Evolutionary conservation across 225 moss, liverwort and hornwort species (phyloP).

Genomic region (Rhytidiadelphus loreus): DNA sequence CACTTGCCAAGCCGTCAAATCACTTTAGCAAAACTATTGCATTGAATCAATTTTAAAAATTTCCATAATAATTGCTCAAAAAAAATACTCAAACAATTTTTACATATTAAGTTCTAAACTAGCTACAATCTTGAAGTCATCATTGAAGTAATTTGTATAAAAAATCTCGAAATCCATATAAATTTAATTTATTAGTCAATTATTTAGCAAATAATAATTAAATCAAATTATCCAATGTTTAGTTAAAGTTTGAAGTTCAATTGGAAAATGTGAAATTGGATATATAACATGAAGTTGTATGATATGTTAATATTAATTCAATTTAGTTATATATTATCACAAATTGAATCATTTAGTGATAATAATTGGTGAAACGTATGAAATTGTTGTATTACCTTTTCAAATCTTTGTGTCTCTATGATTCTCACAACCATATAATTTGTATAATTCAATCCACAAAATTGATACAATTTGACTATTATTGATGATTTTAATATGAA

Average conservation of each 20-base stretch:
- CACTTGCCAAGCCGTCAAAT: neutral
- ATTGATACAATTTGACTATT: neutral
- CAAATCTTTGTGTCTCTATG: neutral
- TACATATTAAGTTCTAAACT: neutral
- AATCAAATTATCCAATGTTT: neutral
- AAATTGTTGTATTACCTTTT: neutral
- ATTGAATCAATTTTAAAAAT: neutral
- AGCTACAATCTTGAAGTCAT: neutral
- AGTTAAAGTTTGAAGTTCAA: neutral
- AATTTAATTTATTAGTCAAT: neutral
- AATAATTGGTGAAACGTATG: accelerated
- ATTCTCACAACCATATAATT: neutral
- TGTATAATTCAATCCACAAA: accelerated
- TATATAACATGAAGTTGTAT: neutral
- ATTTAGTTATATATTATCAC: neutral
- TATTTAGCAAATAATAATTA: neutral
- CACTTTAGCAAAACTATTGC: neutral
- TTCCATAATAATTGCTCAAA: neutral
- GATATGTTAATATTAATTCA: too few relatives aligned
- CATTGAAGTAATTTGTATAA: neutral
- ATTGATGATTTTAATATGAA: too few relatives aligned
- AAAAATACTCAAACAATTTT: neutral
- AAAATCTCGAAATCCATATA: neutral
- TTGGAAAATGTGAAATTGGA: accelerated
- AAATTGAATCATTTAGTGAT: neutral